These are phyloP conservation scores for Tetradesmus obliquus DNA, from an alignment of 139 green algal species.

Conservation along the genomic window DNA sequence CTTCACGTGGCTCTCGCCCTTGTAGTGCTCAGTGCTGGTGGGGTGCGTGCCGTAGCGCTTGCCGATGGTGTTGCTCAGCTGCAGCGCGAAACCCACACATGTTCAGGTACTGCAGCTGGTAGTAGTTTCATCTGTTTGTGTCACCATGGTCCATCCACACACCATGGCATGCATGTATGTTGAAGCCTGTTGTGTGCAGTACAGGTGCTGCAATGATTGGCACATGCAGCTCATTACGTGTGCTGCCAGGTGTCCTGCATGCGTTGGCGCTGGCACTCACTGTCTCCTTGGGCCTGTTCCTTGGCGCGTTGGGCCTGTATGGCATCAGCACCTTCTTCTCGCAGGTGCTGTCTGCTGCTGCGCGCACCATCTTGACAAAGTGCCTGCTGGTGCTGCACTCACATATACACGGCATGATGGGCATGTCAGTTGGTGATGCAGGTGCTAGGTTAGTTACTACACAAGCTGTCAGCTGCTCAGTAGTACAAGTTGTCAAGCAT, in stretches of 20 bases:
- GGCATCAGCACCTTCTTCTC: slow-evolving; percentile 66
- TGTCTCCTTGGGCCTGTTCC: slow-evolving; percentile 72
- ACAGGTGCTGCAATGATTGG: background rate
- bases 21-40: slow-evolving; percentile 61
- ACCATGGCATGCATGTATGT: background rate
- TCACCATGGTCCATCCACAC: background rate
- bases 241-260: background rate
- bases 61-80: slow-evolving; percentile 66
- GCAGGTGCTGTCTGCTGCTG: slow-evolving; percentile 44
- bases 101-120: background rate
- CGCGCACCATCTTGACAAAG: slow-evolving; percentile 35
- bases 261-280: slow-evolving; percentile 36
- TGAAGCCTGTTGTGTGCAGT: background rate
- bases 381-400: slow-evolving; percentile 44
- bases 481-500: background rate
- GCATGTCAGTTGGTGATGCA: background rate
- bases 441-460: background rate
- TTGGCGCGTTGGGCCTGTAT: slow-evolving; percentile 61
- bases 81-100: slow-evolving; percentile 22
- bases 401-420: background rate
- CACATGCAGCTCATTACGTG: background rate
- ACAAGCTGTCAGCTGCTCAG: background rate
- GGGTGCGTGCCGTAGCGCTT: slow-evolving; percentile 63
- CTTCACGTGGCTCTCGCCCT: slow-evolving; percentile 59
- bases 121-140: background rate